These are phyloP conservation scores for Triglochin maritima DNA, from an alignment of 106 monocot genomes.

Conservation along the genomic window DNA sequence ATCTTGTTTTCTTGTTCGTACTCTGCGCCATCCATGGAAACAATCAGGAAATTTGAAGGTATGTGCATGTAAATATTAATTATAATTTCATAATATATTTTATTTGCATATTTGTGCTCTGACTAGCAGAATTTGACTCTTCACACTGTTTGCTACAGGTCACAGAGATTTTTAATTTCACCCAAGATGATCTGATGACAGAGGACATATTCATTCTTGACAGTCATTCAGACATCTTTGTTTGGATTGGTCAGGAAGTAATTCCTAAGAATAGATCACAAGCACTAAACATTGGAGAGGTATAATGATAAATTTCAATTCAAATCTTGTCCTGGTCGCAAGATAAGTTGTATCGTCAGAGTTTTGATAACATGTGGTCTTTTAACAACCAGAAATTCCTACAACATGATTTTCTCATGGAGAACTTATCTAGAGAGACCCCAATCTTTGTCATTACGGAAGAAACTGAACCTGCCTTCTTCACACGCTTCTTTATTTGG, in stretches of 20 bases:
- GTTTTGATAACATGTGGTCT: too few species aligned
- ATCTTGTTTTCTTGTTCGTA: too few species aligned
- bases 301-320: conserved; percentile 7
- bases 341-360: too few species aligned
- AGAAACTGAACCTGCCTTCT: conserved; percentile 82
- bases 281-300: conserved; percentile 72
- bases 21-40: background rate
- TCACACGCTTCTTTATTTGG: conserved; percentile 92
- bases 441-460: conserved; percentile 63
- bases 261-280: conserved; percentile 28
- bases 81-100: too few species aligned
- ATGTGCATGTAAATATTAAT: background rate
- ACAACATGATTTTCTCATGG: conserved; percentile 23
- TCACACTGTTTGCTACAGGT: conserved; percentile 26
- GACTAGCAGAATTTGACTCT: too few species aligned
- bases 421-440: conserved; percentile 42
- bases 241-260: conserved; percentile 51
- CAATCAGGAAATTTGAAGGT: conserved; percentile 24
- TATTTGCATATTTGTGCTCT: too few species aligned
- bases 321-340: too few species aligned
- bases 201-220: conserved; percentile 81
- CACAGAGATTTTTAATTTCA: conserved; percentile 73
- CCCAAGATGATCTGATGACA: conserved; percentile 90
- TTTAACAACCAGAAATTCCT: conserved; percentile 60
- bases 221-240: conserved; percentile 54